Evolutionary conservation across 768 basidiomycete species (phyloP).

Genomic region (Boletellus emodensis): DNA sequence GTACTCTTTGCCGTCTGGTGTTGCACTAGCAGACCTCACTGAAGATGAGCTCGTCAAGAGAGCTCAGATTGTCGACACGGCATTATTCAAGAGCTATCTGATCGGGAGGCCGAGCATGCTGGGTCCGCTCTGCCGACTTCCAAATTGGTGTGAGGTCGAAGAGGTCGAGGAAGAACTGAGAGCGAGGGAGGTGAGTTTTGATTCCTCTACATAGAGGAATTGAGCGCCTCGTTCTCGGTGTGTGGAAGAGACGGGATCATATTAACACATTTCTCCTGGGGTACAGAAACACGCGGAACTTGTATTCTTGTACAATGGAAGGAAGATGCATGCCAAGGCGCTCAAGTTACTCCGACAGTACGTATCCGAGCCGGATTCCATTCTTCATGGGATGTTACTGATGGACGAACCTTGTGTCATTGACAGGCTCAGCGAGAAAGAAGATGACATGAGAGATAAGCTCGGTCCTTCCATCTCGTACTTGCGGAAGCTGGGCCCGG

Average conservation of each 20-base stretch:
- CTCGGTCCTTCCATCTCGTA: constrained; percentile 83
- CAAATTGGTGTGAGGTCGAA: constrained; percentile 1
- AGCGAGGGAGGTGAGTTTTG: constrained; percentile 48
- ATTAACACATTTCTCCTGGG: not conserved
- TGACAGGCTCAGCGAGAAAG: constrained; percentile 73
- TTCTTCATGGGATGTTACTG: not conserved
- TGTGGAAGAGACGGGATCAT: not conserved
- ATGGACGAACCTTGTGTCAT: not conserved
- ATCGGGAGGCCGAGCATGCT: constrained; percentile 76
- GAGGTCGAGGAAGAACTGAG: not conserved
- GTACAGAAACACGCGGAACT: constrained; percentile 86
- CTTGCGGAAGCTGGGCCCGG: constrained; percentile 83
- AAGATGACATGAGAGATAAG: constrained; percentile 74
- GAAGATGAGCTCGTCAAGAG: constrained; percentile 84
- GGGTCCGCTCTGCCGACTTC: constrained; percentile 46
- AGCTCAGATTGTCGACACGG: constrained; percentile 94
- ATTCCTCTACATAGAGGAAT: not conserved
- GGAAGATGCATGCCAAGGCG: constrained; percentile 93
- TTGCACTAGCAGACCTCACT: constrained; percentile 64
- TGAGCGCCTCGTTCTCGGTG: no score
- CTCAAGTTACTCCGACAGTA: constrained; percentile 81
- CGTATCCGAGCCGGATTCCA: constrained; percentile 24
- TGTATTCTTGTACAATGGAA: constrained; percentile 87
- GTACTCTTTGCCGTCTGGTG: constrained; percentile 66
- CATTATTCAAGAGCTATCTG: constrained; percentile 89